These are phyloP conservation scores for Wickerhamiella musiphila DNA, from an alignment of 805 yeast genomes.

Conservation along the genomic window DNA sequence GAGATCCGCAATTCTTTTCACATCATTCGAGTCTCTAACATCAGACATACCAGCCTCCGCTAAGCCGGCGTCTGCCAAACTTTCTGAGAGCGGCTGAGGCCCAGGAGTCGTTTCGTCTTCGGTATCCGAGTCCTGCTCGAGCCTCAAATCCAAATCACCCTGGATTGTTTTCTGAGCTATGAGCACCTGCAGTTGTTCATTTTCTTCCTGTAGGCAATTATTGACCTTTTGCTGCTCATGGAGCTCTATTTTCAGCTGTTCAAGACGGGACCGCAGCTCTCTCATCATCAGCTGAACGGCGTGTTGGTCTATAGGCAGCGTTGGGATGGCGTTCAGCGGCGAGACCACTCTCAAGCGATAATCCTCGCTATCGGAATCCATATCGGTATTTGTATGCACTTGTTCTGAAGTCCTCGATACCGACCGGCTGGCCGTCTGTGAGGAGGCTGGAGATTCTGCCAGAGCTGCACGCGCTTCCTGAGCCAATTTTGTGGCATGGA, in stretches of 20 bases:
- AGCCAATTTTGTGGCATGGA: conserved; percentile 14
- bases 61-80: not conserved
- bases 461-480: no score
- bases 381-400: no score
- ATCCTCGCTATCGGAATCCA: not conserved
- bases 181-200: conserved; percentile 20
- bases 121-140: not conserved
- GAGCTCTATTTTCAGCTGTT: conserved; percentile 22
- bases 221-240: conserved; percentile 40
- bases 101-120: not conserved
- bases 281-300: conserved; percentile 17
- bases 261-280: conserved; percentile 18
- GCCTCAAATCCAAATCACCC: conserved; percentile 5
- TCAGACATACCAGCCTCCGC: not conserved
- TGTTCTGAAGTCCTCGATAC: no score
- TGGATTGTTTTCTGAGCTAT: conserved; percentile 20
- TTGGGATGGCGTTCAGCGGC: no score
- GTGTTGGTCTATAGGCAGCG: conserved; percentile 14
- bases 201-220: conserved; percentile 26
- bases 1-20: conserved; percentile 10
- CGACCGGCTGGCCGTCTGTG: no score
- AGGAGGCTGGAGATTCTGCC: no score
- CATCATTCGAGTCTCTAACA: not conserved
- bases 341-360: no score
- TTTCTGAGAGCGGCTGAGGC: not conserved